Evolutionary conservation across 106 monocot species (phyloP), one percentile per base, ranked within the genome.

Genomic region (Platanthera zijinensis): DNA sequence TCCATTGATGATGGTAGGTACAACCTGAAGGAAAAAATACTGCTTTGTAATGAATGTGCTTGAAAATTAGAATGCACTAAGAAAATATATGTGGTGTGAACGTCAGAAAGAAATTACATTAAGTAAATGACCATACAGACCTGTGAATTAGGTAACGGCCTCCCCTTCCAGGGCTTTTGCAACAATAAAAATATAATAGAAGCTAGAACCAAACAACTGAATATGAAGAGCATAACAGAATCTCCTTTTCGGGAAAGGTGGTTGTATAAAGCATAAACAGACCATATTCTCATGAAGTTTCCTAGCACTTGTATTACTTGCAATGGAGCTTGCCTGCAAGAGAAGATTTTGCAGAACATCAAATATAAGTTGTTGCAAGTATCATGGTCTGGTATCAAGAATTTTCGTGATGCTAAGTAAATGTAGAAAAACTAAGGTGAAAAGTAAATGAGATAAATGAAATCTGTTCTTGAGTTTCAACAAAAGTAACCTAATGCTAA

Each of bases 141-240:
- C 97, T 99, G 97, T 82, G 94, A 85, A 85, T 94, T 99, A 13
- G 89, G 81, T n/a, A 99, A 80, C 2, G 91, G 73, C 78, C 89
- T 92, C 57, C 97, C 97, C 77, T 88, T 99, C 97, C 97, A 99
- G 49, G 97, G 97, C 75, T 89, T 89, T 66, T 97, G 97, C 48
- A 97, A 76, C 25, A 81, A 71, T 25, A 99, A 74, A 81, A 99
- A 99, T 22, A 99, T 81, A 52, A 94, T 82, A 22, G 89, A 86
- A 81, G 97, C 89, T 50, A 94, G 97, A 77, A 94, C 87, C 82
- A 99, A 84, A 53, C 89, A 89, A 78, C 82, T 83, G 79, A 91
- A 99, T 15, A 99, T 83, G 59, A 99, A 94, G 57, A 92, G 85
- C 32, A 94, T 83, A 17, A 92, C 86, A 15, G 89, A 91, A 82